Conservation (phyloP, 305 asterid genomes). For the Rubia occidens region DNA sequence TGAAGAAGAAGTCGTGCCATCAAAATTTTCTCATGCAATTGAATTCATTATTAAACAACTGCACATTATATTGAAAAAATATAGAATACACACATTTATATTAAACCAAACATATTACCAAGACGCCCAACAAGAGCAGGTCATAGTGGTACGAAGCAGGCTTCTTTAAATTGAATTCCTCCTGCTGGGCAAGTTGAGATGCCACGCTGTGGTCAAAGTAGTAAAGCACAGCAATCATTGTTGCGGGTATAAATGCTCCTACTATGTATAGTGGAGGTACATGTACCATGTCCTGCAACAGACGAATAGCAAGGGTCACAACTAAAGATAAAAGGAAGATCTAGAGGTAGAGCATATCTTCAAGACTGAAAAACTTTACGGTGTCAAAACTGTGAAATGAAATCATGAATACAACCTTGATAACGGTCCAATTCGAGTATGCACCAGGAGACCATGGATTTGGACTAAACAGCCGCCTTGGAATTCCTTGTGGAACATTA, state of each 20-base stretch:
- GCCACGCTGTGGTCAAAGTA: conserved; percentile 97
- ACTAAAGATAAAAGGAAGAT: not conserved
- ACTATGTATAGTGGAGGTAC: conserved; percentile 74
- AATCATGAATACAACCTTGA: conserved; percentile 43
- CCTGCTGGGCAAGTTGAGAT: conserved; percentile 91
- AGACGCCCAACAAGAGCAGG: conserved; percentile 79
- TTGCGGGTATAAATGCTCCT: conserved; percentile 92
- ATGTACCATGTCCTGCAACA: conserved; percentile 69
- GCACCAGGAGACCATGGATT: conserved; percentile 98
- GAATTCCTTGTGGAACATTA: conserved; percentile 70
- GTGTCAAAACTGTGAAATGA: not conserved
- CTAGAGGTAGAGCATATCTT: not conserved
- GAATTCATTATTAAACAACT: not conserved
- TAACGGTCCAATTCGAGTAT: conserved; percentile 84
- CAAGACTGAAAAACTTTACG: too few relatives aligned
- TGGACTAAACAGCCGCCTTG: conserved; percentile 90
- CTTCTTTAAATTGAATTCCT: conserved; percentile 85
- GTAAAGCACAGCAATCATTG: conserved; percentile 97
- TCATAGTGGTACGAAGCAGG: conserved; percentile 93
- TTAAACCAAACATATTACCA: conserved; percentile 51
- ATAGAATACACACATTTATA: conserved; percentile 6
- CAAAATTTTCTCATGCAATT: not conserved
- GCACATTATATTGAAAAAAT: not conserved
- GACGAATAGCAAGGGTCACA: conserved; percentile 10
- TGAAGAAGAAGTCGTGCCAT: not conserved